A percentile compares a stretch with the other conserved stretches of the same genome.
Evolutionary conservation across 2,329 filamentous ascomycete genomes (phyloP).

Genomic region (Phaeosphaeriaceae sp.): DNA sequence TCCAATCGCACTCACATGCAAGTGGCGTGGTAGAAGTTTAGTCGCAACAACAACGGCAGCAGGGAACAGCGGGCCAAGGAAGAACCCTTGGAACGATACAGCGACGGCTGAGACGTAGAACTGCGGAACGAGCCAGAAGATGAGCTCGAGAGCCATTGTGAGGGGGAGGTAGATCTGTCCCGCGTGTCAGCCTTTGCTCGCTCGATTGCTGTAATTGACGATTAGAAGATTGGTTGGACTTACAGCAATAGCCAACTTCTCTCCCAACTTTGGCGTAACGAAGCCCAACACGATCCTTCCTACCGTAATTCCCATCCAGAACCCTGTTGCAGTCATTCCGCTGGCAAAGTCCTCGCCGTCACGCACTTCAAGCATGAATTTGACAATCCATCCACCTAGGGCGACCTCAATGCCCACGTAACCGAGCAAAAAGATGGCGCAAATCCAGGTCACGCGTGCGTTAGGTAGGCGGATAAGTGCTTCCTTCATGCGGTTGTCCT

Average conservation of each 20-base stretch:
- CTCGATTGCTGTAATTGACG: neutral
- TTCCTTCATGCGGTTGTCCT: slow-evolving; percentile 59
- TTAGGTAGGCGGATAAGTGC: slow-evolving; percentile 55
- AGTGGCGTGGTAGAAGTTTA: slow-evolving; percentile 73
- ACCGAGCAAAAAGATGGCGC: slow-evolving; percentile 74
- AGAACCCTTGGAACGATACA: slow-evolving; percentile 77
- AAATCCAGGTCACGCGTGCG: slow-evolving; percentile 73
- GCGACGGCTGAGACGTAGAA: slow-evolving; percentile 77
- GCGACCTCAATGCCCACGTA: slow-evolving; percentile 83
- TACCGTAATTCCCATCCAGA: slow-evolving; percentile 83
- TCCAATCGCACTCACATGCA: slow-evolving; percentile 82
- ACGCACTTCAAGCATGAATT: slow-evolving; percentile 80
- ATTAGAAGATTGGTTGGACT: slow-evolving; percentile 11
- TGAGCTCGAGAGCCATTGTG: slow-evolving; percentile 69
- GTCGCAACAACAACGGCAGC: slow-evolving; percentile 75
- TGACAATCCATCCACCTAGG: slow-evolving; percentile 81
- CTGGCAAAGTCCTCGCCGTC: slow-evolving; percentile 72
- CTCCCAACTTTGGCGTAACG: slow-evolving; percentile 74
- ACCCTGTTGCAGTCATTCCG: slow-evolving; percentile 78
- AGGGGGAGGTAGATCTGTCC: slow-evolving; percentile 67
- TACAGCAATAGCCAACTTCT: slow-evolving; percentile 64
- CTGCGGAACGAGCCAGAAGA: slow-evolving; percentile 83
- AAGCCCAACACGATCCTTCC: slow-evolving; percentile 78
- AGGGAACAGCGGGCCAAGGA: slow-evolving; percentile 80
- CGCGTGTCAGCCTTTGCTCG: neutral